These are phyloP conservation scores for Geranium rotundifolium DNA, from an alignment of 345 rosid genomes.

Conservation along the genomic window DNA sequence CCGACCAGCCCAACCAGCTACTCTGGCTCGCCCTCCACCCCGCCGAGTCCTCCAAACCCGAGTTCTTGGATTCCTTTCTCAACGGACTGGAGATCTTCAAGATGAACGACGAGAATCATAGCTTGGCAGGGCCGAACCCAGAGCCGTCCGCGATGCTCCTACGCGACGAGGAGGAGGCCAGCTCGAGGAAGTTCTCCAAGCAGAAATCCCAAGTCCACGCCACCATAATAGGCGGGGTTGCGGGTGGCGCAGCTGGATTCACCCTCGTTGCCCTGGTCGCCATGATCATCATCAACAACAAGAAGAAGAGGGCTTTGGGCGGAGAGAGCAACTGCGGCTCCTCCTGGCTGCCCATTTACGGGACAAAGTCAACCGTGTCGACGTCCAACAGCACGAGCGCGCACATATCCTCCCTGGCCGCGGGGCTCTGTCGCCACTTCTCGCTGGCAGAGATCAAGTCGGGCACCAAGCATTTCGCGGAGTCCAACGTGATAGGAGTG, in stretches of 20 bases:
- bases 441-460: slow-evolving; percentile 21
- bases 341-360: slow-evolving; percentile 5
- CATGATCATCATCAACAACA: not conserved
- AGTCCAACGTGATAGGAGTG: slow-evolving; percentile 10
- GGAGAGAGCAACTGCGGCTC: not conserved
- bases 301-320: not conserved
- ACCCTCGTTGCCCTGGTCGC: not conserved
- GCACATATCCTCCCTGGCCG: slow-evolving; percentile 16
- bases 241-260: not conserved
- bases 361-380: slow-evolving; percentile 8
- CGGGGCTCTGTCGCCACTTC: slow-evolving; percentile 19
- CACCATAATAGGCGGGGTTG: not conserved
- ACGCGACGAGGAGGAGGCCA: not conserved
- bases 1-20: slow-evolving; percentile 10
- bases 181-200: not conserved
- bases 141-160: slow-evolving; percentile 6
- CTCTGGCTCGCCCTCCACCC: slow-evolving; percentile 14
- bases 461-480: slow-evolving; percentile 19
- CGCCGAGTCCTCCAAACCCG: not conserved
- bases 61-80: slow-evolving; percentile 9
- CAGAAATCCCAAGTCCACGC: not conserved
- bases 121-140: slow-evolving; percentile 21
- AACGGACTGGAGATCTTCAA: slow-evolving; percentile 24
- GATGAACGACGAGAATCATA: slow-evolving; percentile 7
- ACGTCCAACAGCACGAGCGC: slow-evolving; percentile 6